Base-by-base conservation (phyloP, 1,284 basidiomycete species). In the Anthracocystis walkeri region DNA sequence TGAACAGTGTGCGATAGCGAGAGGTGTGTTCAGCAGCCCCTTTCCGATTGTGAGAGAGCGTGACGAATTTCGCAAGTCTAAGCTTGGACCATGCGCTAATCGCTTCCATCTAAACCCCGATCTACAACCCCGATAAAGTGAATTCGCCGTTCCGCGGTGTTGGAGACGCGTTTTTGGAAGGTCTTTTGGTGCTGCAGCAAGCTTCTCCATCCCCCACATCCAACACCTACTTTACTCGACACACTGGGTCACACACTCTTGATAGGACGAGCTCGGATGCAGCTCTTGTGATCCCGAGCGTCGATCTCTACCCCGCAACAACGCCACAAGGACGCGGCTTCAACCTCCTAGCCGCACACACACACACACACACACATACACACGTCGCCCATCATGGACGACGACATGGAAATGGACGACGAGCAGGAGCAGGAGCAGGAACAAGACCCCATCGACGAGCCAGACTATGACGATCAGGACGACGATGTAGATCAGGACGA, bases 341-440 rank as follows among this genome's bases (percentile, higher is more conserved):
- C 35, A 48, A 21, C 44, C 16, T 7, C 12, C 23, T 16, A 21
- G 23, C 12, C 44, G 14, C 44, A 46, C 18, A 29, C 46, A 3
- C 7, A 29, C 25, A 23, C 16, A n/a, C n/a, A n/a, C n/a, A n/a
- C 44, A 7, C 44, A 46, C 18, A 29, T 27, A 3, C 7, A 29
- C 25, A 23, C 16, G n/a, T 16, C 35, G 14, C 35, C 48, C 49
- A 57, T 18, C 53, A 75, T 75, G 65, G 72, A 75, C 63, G 71
- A 77, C 58, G 72, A 78, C 33, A 66, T 75, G 58, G 68, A 78
- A 23, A 59, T 72, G 52, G 76, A 80, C 31, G 66, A 71, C n/a
- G 76, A 74, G 33, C 69, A 67, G 25, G 67, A 75, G 50, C 59
- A 65, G 42, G 61, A 73, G 29, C 66, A 62, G 20, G 48, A 61